Evolutionary conservation across 164 flowering plant species (phyloP), one percentile per base, ranked within the genome.

Genomic region (Liriodendron chinense): DNA sequence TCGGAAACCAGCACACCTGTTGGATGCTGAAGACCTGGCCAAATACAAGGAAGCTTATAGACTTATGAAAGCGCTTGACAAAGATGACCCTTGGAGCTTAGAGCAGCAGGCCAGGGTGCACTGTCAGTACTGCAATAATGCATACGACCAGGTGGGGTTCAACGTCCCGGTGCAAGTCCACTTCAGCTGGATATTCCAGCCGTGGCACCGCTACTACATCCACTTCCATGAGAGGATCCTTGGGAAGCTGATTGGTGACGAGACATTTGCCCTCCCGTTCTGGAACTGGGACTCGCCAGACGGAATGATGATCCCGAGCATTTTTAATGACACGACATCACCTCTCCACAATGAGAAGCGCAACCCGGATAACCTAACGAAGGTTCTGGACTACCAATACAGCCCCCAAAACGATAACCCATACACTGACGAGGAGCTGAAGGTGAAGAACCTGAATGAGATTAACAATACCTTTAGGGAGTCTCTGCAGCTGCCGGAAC

Each of bases 131-230:
- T 67, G 70, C 25, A 16, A 67, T 9, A 48, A 6, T 1, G 70
- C 70, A 21, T 67, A 25, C 14, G 20, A 26, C 14, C 47, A 67
- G 48, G 22, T 67, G 20, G 70, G 48, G 14, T 13, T 18, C 47
- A 6, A 16, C 20, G 3, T 16, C 21, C 47, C 5, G 9, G 1
- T 67, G 21, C 47, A 34, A 2, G 70, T 67, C 1, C 70, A 67
- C 21, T 1, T 0, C 47, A 67, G 21, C 70, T 67, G 70, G 70
- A 24, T 67, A 7, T 67, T 67, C 70, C n/a, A 26, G 48, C 70
- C 70, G 6, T 67, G 47, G 48, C 70, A 67, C 70, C 70, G 70
- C 16, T 67, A 20, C n/a, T 67, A 67, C 22, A 43, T 67, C 48
- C 21, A 67, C 28, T 67, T 67, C 70, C 28, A 13, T 9, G 70